A percentile compares a stretch with the other conserved stretches of the same genome.
These are phyloP conservation scores for Berkeleyomyces rouxiae DNA, from an alignment of 2,329 filamentous ascomycete genomes.

Conservation along the genomic window DNA sequence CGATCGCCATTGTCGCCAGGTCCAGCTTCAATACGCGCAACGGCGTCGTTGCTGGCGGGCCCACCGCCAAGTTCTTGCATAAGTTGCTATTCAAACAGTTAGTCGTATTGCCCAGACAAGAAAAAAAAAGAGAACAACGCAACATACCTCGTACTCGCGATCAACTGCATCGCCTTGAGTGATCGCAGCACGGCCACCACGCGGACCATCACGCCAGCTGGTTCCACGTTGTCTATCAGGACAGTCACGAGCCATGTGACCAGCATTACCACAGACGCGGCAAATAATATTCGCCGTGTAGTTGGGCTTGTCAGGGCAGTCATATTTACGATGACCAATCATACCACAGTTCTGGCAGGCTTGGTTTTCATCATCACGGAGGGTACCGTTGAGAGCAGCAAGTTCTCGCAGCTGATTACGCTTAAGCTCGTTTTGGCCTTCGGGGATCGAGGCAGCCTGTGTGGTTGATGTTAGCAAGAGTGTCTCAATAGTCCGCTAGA, in stretches of 20 bases:
- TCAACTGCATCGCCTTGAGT: conserved; percentile 65
- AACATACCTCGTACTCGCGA: conserved; percentile 78
- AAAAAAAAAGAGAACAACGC: background rate
- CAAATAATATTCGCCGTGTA: conserved; percentile 99
- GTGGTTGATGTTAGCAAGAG: background rate
- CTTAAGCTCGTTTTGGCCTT: conserved; percentile 98
- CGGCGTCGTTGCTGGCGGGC: conserved; percentile 36
- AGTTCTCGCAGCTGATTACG: conserved; percentile 96
- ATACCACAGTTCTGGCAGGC: conserved; percentile 98
- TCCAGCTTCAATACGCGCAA: conserved; percentile 73
- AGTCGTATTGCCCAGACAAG: conserved; percentile 20
- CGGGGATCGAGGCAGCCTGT: conserved; percentile 91
- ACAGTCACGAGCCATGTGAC: conserved; percentile 96
- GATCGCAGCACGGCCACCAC: conserved; percentile 44
- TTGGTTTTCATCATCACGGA: conserved; percentile 97
- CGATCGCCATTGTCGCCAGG: conserved; percentile 45
- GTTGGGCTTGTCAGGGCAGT: conserved; percentile 94
- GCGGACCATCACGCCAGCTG: conserved; percentile 60
- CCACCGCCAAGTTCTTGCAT: conserved; percentile 92
- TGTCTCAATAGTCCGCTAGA: background rate
- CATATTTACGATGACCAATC: conserved; percentile 97
- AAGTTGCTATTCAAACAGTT: conserved; percentile 50
- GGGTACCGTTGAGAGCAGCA: conserved; percentile 92
- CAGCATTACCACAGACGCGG: conserved; percentile 91
- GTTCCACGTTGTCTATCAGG: conserved; percentile 81